Base-by-base conservation (phyloP, 495 filamentous ascomycete genomes). In the Diplogelasinospora grovesii region DNA sequence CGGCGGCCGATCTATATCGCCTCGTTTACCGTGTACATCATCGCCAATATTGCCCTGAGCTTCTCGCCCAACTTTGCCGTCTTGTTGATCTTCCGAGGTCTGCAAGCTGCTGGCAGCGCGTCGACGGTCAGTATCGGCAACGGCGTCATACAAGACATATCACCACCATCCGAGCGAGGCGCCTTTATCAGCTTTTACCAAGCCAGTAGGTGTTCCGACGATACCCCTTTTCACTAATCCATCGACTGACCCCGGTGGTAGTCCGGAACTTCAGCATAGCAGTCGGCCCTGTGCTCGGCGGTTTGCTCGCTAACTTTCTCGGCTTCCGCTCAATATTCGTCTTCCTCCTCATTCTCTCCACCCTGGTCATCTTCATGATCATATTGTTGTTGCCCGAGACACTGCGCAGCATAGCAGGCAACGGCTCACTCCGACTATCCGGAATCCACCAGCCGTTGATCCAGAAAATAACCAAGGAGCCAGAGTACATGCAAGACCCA, bases 261-360 rank as follows among this genome's bases (percentile, higher is more conserved):
- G 50, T 51, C n/a, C 52, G 37, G 3, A 54, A 60, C n/a, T 50
- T 61, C 19, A 29, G 32, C 23, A 69, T 71, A 3, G 61, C 69
- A 0, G 34, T 77, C 6, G 77, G 73, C 0, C 76, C 75, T 0
- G 58, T 79, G 5, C 66, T 83, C n/a, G 79, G 80, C 8, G 79
- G 78, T 3, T 43, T 78, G 0, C 52, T 83, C 14, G 62, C 63
- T 8, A 63, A 78, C 18, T 79, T 65, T 38, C 55, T 78, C 1
- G 77, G 77, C 1, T 83, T 78, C 78, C 60, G 75, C 26, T 65
- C 57, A 16, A 77, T 80, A 13, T 85, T 83, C 54, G 80, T 71
- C 70, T 82, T 83, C 39, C 57, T 83, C 19, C 51, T 65, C 15
- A 75, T 78, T 6, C 51, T 67, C 8, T 57, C 61, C 2, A 72